Evolutionary conservation across 768 basidiomycete species (phyloP).

Genomic region (Pleurotus tuber-regium): DNA sequence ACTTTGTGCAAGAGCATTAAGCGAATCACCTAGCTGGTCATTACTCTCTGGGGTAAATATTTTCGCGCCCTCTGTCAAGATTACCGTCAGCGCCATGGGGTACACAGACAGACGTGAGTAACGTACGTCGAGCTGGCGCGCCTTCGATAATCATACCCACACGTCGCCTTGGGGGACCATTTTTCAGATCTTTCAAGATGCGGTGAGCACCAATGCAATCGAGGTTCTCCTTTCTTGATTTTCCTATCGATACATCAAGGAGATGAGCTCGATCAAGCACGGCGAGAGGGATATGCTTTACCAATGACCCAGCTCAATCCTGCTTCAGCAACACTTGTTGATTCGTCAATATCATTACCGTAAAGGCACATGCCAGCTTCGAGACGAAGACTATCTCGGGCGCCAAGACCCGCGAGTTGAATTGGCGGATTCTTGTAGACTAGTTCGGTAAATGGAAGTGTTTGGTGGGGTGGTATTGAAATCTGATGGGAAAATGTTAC

Average conservation of each 20-base stretch:
- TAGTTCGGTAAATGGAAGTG: slow-evolving; percentile 69
- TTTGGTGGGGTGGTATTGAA: slow-evolving; percentile 79
- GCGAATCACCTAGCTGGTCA: slow-evolving; percentile 58
- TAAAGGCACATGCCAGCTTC: slow-evolving; percentile 98
- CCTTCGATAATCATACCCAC: slow-evolving; percentile 83
- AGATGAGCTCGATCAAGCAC: neutral
- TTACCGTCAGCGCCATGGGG: neutral
- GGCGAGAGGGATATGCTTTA: slow-evolving; percentile 29
- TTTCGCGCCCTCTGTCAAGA: slow-evolving; percentile 67
- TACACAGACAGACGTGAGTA: slow-evolving; percentile 7
- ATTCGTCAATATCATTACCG: slow-evolving; percentile 90
- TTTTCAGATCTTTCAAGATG: slow-evolving; percentile 74
- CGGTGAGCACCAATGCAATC: slow-evolving; percentile 78
- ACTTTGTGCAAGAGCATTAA: slow-evolving; percentile 3
- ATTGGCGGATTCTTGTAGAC: slow-evolving; percentile 57
- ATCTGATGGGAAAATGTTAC: slow-evolving; percentile 47
- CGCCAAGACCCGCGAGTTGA: slow-evolving; percentile 86
- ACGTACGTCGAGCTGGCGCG: slow-evolving; percentile 80
- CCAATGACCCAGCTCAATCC: slow-evolving; percentile 93
- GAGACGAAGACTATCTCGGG: slow-evolving; percentile 89
- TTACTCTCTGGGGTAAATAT: slow-evolving; percentile 56
- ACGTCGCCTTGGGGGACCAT: slow-evolving; percentile 74
- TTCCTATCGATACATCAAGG: slow-evolving; percentile 51
- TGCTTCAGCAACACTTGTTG: slow-evolving; percentile 84
- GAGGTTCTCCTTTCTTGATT: slow-evolving; percentile 69